Percentiles rank a stretch among this genome's conserved stretches.
These are phyloP conservation scores for Murraya paniculata DNA, from an alignment of 345 rosid species.

Conservation along the genomic window DNA sequence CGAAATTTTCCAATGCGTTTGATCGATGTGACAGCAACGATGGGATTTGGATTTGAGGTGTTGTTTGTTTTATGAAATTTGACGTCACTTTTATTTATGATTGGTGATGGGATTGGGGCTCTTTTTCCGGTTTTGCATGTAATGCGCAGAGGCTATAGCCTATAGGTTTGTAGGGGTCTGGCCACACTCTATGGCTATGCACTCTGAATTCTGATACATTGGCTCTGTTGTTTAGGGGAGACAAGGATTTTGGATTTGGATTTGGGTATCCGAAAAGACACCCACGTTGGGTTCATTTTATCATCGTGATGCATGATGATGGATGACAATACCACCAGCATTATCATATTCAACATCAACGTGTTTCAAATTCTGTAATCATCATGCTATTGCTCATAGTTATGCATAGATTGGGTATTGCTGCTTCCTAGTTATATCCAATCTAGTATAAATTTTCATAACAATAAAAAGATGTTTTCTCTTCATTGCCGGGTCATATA, in stretches of 20 bases:
- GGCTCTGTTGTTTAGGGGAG: conserved; percentile 3
- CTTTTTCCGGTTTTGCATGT: conserved; percentile 16
- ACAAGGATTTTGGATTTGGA: conserved; percentile 14
- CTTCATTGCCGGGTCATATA: background rate
- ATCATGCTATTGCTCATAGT: background rate
- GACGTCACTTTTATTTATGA: conserved; percentile 22
- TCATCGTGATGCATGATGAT: conserved; percentile 1
- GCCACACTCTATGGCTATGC: background rate
- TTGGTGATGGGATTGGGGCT: conserved; percentile 21
- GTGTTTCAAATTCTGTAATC: background rate
- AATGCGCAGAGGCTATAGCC: background rate
- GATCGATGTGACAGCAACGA: conserved; percentile 20
- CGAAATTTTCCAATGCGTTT: too few relatives aligned
- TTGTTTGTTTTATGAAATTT: background rate
- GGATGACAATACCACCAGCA: background rate
- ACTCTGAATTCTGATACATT: background rate
- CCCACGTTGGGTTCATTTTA: background rate
- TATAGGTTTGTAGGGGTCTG: background rate
- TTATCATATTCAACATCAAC: background rate
- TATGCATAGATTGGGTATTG: background rate
- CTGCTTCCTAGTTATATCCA: background rate
- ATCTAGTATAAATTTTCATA: background rate
- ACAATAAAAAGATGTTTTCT: background rate
- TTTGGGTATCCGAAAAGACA: background rate
- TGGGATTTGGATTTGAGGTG: conserved; percentile 1